Base-by-base conservation (phyloP, 371 early-diverging fungal species). In the Lichtheimia ornata region DNA sequence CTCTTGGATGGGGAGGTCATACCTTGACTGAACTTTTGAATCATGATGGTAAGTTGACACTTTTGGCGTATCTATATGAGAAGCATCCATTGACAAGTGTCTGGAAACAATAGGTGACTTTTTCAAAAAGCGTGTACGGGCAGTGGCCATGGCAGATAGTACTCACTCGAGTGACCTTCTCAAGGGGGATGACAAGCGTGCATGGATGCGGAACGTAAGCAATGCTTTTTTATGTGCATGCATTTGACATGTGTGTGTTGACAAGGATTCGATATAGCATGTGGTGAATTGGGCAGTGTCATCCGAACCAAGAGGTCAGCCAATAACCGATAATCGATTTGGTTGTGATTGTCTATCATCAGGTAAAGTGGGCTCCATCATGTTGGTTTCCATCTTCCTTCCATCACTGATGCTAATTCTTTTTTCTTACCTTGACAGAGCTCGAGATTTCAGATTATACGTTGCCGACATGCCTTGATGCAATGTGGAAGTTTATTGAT, bases 1-100 rank as follows among this genome's bases (percentile, higher is more conserved):
- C 73, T 5, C 62, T 66, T 41, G 73, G 72, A 2, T 79, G 80
- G 80, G 80, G 73, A 22, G 80, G 74, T n/a, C 45, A 66, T 47
- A 35, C 64, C 22, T 66, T 79, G 30, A 63, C 66, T 3, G 62
- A 69, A 50, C 53, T 71, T 4, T 42, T 79, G n/a, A 76, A 79
- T 41, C 50, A 69, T 11, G 56, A 76, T 43, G 75, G 78, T 72
- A 69, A 62, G 60, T 58, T 25, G 11, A 6, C 13, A 15, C 50
- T 20, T 28, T 35, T 9, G 9, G 9, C n/a, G n/a, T n/a, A n/a
- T n/a, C n/a, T n/a, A n/a, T n/a, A n/a, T n/a, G 35, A 11, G 22
- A 35, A 43, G 20, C 7, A 15, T 15, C 9, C 43, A 47, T 43
- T 24, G 30, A 30, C 41, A 42, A 12, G 13, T 61, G 4, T 53